Percentiles rank a stretch among this genome's conserved stretches.
phyloP scores from a whole-genome alignment of 495 filamentous ascomycete genomes.

The Elaphomyces granulatus region DNA sequence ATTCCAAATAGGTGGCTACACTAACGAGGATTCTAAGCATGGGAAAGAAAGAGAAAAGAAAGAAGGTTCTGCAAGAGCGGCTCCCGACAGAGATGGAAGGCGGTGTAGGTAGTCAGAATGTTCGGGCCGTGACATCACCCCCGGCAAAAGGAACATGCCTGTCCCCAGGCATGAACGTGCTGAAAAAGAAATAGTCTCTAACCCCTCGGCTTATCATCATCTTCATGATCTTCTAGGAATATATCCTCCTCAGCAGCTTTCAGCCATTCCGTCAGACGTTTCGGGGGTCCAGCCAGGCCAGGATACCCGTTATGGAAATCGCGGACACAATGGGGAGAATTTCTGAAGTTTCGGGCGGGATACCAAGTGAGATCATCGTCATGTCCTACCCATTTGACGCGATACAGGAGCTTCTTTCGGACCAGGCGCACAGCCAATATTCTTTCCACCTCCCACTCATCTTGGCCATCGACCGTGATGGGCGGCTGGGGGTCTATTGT shows the following conservation, averaged over 20 bases:
- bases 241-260: neutral
- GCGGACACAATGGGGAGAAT: neutral
- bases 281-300: neutral
- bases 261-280: neutral
- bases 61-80: too few species aligned
- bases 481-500: neutral
- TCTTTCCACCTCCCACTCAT: constrained; percentile 6
- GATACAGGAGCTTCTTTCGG: constrained; percentile 5
- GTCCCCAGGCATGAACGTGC: too few species aligned
- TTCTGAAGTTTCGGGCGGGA: constrained; percentile 4
- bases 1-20: too few species aligned
- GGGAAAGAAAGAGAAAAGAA: too few species aligned
- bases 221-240: neutral
- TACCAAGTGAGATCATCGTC: constrained; percentile 4
- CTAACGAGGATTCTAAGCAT: too few species aligned
- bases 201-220: too few species aligned
- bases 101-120: too few species aligned
- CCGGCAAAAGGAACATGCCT: too few species aligned
- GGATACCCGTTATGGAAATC: neutral
- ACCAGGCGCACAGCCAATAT: neutral
- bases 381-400: constrained; percentile 1
- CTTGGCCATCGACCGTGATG: neutral
- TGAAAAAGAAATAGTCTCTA: too few species aligned
- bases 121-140: too few species aligned
- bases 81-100: too few species aligned